These are phyloP conservation scores for Ascodesmis nigricans DNA, from an alignment of 495 filamentous ascomycete species.

Conservation along the genomic window DNA sequence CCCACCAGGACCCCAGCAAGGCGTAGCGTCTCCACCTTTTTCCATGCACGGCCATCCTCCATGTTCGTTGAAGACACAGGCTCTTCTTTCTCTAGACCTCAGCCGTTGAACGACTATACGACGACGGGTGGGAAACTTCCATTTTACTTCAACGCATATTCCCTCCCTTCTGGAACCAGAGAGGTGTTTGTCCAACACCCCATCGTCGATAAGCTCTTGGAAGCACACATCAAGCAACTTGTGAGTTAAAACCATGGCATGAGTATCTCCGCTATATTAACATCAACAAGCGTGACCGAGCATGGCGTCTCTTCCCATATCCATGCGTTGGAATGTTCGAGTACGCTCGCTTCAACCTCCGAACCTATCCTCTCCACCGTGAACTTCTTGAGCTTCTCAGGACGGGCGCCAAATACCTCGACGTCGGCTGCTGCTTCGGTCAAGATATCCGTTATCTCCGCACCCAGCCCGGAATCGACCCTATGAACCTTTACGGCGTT, in stretches of 20 bases:
- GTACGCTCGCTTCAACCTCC: constrained; percentile 24
- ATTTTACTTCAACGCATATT: constrained; percentile 1
- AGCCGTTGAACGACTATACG: no score
- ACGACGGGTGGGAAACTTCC: no score
- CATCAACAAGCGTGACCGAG: constrained; percentile 23
- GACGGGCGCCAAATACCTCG: constrained; percentile 23
- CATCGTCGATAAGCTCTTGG: neutral
- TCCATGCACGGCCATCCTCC: no score
- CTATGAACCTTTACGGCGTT: constrained; percentile 26
- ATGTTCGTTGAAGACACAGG: no score
- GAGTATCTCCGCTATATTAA: neutral
- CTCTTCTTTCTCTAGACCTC: no score
- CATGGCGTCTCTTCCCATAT: constrained; percentile 24
- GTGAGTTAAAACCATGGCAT: neutral
- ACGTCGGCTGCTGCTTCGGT: constrained; percentile 31
- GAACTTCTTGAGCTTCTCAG: constrained; percentile 8
- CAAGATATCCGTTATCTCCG: constrained; percentile 30
- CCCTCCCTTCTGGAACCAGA: neutral
- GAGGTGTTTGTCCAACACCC: neutral
- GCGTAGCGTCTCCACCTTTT: no score
- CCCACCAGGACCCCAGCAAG: no score
- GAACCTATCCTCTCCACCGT: constrained; percentile 15
- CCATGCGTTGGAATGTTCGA: constrained; percentile 26
- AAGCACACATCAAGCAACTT: neutral
- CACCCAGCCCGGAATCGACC: constrained; percentile 25